Evolutionary conservation across 176 grass and related monocot genomes (phyloP).

Genomic region (Canna indica): DNA sequence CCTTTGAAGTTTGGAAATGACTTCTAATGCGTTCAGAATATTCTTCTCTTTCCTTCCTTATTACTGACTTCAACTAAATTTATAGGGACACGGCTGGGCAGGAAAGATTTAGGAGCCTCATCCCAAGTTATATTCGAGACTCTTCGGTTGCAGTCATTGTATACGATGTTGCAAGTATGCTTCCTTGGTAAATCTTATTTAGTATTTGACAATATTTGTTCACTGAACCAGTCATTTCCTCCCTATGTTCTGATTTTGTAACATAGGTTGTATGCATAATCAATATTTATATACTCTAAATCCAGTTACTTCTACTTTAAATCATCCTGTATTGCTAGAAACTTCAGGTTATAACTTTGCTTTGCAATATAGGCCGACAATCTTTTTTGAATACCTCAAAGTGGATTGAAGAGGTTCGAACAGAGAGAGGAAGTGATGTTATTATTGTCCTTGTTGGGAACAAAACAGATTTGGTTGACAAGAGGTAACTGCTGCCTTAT

Average conservation of each 20-base stretch:
- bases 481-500: slow-evolving; percentile 21
- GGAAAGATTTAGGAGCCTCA: slow-evolving; percentile 92
- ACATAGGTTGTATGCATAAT: background rate
- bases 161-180: slow-evolving; percentile 95
- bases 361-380: slow-evolving; percentile 29
- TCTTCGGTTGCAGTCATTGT: slow-evolving; percentile 97
- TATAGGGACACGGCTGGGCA: slow-evolving; percentile 94
- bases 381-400: slow-evolving; percentile 33
- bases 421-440: slow-evolving; percentile 36
- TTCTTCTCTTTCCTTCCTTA: no score
- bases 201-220: background rate
- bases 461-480: slow-evolving; percentile 45
- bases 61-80: background rate
- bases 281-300: background rate
- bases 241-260: background rate
- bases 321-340: background rate
- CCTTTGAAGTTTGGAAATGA: background rate
- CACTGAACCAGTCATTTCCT: background rate
- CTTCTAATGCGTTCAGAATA: background rate
- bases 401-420: slow-evolving; percentile 37
- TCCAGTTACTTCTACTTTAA: background rate
- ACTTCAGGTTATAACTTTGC: slow-evolving; percentile 5
- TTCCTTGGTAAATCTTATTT: background rate
- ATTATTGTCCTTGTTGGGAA: slow-evolving; percentile 47
- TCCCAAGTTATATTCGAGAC: slow-evolving; percentile 93